A percentile compares a stretch with the other conserved stretches of the same genome.
These are phyloP conservation scores for Teunomyces lycoperdinae DNA, from an alignment of 805 yeast genomes.

Conservation along the genomic window DNA sequence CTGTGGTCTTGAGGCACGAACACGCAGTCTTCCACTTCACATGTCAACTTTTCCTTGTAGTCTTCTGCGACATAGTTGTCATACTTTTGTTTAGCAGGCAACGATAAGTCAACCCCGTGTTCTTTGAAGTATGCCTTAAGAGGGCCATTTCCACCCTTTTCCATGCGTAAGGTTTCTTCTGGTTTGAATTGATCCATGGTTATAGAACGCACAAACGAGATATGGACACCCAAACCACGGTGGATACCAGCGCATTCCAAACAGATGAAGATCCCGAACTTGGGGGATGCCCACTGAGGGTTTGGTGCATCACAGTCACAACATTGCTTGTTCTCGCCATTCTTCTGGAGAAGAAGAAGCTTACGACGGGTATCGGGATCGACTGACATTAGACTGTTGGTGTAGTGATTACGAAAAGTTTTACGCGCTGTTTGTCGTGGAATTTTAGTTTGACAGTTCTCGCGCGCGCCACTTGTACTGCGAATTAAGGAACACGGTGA, in stretches of 20 bases:
- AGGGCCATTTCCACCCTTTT: slow-evolving; percentile 84
- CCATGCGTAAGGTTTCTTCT: slow-evolving; percentile 88
- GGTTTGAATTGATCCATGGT: slow-evolving; percentile 99
- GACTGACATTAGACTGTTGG: slow-evolving; percentile 54
- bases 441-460: neutral
- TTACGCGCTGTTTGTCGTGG: slow-evolving; percentile 1
- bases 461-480: neutral
- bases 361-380: slow-evolving; percentile 91
- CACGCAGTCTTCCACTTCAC: slow-evolving; percentile 68
- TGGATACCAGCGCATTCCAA: slow-evolving; percentile 97
- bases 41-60: slow-evolving; percentile 77
- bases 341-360: slow-evolving; percentile 70
- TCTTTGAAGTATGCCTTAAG: slow-evolving; percentile 65
- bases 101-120: slow-evolving; percentile 64
- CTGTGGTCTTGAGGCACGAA: slow-evolving; percentile 66
- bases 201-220: slow-evolving; percentile 92
- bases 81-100: slow-evolving; percentile 73
- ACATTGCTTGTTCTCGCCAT: slow-evolving; percentile 81
- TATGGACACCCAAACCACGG: slow-evolving; percentile 93
- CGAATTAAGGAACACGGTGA: too few relatives aligned
- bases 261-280: slow-evolving; percentile 95
- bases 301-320: slow-evolving; percentile 93
- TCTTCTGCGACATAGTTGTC: slow-evolving; percentile 93
- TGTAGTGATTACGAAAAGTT: neutral
- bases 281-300: slow-evolving; percentile 99